These are phyloP conservation scores for Jimgerdemannia flammicorona DNA, from an alignment of 192 early-diverging fungal species.

Conservation along the genomic window DNA sequence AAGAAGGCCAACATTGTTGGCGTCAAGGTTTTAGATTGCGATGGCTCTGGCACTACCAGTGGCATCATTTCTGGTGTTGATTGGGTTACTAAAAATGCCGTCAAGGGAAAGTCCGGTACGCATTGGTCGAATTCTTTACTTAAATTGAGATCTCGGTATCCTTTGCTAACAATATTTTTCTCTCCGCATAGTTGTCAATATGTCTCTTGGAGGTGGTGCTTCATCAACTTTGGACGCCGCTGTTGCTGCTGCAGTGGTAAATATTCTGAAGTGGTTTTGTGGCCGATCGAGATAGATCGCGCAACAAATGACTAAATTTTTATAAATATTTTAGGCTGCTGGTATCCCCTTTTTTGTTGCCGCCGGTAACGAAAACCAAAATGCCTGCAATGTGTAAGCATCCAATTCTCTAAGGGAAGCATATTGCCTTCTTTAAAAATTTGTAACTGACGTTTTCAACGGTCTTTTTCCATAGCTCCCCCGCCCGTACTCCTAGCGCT, in stretches of 20 bases:
- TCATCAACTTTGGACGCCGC: constrained; percentile 76
- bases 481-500: constrained; percentile 71
- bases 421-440: too few relatives aligned
- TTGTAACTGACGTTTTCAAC: too few relatives aligned
- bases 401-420: too few relatives aligned
- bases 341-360: constrained; percentile 86
- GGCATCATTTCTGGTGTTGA: constrained; percentile 80
- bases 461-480: constrained; percentile 50
- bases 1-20: constrained; percentile 84
- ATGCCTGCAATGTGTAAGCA: constrained; percentile 61
- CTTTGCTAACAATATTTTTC: too few relatives aligned
- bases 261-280: neutral
- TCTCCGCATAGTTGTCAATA: constrained; percentile 69
- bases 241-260: constrained; percentile 49
- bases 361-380: constrained; percentile 82
- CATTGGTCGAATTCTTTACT: too few relatives aligned
- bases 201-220: constrained; percentile 86
- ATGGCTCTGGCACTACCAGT: constrained; percentile 83
- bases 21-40: constrained; percentile 88
- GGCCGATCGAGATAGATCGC: neutral
- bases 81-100: constrained; percentile 49
- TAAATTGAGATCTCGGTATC: too few relatives aligned
- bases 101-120: constrained; percentile 56
- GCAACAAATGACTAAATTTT: neutral
- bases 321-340: constrained; percentile 18